These are phyloP conservation scores for Arthrinium puccinioides DNA, from an alignment of 2,329 filamentous ascomycete species.

Conservation along the genomic window DNA sequence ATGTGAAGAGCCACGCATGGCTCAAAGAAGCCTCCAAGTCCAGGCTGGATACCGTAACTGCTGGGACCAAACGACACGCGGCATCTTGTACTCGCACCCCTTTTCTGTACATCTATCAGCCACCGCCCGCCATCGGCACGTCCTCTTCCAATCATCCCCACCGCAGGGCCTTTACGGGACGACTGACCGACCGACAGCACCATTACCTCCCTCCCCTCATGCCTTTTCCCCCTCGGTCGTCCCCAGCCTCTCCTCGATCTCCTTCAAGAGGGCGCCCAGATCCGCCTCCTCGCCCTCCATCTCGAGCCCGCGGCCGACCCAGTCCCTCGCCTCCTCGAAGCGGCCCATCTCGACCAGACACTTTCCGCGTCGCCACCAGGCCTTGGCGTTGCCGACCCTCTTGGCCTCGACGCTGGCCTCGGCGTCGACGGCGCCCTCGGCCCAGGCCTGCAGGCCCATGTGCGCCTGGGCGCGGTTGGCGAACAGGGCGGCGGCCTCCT, in stretches of 20 bases:
- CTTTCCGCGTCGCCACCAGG: conserved; percentile 82
- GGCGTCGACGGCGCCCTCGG: conserved; percentile 80
- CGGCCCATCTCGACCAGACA: conserved; percentile 88
- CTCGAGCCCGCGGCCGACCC: conserved; percentile 72
- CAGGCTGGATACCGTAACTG: too few relatives aligned
- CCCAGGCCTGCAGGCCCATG: conserved; percentile 76
- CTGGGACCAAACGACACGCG: too few relatives aligned
- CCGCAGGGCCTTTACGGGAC: too few relatives aligned
- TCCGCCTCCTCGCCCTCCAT: conserved; percentile 68
- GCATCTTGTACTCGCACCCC: too few relatives aligned
- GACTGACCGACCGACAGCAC: too few relatives aligned
- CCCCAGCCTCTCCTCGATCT: conserved; percentile 33
- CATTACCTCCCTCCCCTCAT: background rate
- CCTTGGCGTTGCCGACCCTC: conserved; percentile 82
- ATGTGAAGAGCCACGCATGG: too few relatives aligned
- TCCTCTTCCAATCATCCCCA: too few relatives aligned
- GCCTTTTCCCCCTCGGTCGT: background rate
- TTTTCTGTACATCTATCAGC: too few relatives aligned
- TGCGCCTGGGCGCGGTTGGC: conserved; percentile 86
- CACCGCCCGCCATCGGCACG: too few relatives aligned
- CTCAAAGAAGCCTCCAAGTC: too few relatives aligned
- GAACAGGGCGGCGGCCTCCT: conserved; percentile 75
- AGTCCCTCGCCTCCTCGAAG: conserved; percentile 72
- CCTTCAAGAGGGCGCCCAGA: conserved; percentile 55
- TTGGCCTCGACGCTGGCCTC: conserved; percentile 84